A percentile compares a stretch with the other conserved stretches of the same genome.
These are phyloP conservation scores for Volvox africanus DNA, from an alignment of 139 green algal species.

Conservation along the genomic window DNA sequence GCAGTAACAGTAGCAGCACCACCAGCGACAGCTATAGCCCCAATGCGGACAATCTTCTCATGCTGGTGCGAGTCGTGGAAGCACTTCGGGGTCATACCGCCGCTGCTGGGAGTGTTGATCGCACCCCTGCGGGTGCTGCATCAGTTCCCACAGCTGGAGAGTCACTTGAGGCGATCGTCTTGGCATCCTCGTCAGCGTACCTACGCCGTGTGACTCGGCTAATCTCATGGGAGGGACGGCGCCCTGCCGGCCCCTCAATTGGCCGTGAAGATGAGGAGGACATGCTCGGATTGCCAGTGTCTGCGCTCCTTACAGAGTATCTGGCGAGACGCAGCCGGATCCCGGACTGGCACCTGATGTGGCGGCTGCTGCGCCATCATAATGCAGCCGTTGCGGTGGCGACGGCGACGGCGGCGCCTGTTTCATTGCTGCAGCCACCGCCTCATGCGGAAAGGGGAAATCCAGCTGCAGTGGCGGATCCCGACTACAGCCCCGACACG, in stretches of 20 bases:
- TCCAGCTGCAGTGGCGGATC: background rate
- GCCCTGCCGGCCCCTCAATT: background rate
- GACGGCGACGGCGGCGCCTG: background rate
- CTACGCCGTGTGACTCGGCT: background rate
- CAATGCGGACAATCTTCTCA: background rate
- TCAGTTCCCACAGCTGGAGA: background rate
- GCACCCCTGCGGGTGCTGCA: too few relatives aligned
- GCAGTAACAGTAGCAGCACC: background rate
- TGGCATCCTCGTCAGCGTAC: background rate
- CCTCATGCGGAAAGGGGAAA: background rate
- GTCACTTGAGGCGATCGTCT: background rate
- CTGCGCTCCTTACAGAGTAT: background rate
- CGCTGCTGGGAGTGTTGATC: too few relatives aligned
- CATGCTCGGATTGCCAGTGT: background rate
- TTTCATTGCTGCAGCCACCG: background rate
- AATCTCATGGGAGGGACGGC: background rate
- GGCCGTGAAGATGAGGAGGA: background rate
- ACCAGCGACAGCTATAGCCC: background rate
- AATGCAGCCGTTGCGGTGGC: background rate
- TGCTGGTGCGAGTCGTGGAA: background rate
- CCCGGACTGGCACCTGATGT: constrained; percentile 11
- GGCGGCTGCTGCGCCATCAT: background rate
- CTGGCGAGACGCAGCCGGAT: background rate
- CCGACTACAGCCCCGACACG: background rate
- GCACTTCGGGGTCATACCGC: background rate